Evolutionary conservation across 768 basidiomycete genomes (phyloP).

Genomic region (Boletus sp.): DNA sequence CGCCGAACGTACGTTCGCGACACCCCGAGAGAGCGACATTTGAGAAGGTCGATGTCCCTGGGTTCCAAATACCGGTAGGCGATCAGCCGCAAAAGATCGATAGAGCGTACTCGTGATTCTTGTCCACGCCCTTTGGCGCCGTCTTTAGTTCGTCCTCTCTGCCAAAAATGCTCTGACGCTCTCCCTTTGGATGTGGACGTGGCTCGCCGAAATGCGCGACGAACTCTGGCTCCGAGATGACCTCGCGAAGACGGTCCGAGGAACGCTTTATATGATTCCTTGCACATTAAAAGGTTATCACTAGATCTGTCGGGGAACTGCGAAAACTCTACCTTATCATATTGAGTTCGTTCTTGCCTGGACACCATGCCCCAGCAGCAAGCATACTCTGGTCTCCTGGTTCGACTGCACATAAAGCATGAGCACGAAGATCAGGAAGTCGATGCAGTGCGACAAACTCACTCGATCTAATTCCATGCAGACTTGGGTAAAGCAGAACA

Average conservation of each 20-base stretch:
- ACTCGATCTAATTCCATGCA: constrained; percentile 20
- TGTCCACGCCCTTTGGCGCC: constrained; percentile 87
- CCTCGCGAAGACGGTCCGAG: constrained; percentile 57
- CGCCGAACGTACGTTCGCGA: constrained; percentile 47
- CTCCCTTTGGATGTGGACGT: constrained; percentile 57
- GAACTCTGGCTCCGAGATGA: constrained; percentile 71
- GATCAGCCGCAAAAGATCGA: neutral
- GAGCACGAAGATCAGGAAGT: neutral
- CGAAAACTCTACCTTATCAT: constrained; percentile 57
- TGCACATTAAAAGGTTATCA: neutral
- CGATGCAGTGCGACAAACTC: neutral
- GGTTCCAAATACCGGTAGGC: neutral
- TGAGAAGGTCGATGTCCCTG: constrained; percentile 90
- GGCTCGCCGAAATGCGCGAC: constrained; percentile 75
- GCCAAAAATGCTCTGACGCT: constrained; percentile 79
- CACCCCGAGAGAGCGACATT: constrained; percentile 77
- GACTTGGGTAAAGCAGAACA: neutral
- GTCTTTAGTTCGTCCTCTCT: constrained; percentile 84
- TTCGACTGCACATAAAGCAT: constrained; percentile 44
- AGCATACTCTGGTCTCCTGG: constrained; percentile 68
- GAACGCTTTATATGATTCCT: constrained; percentile 65
- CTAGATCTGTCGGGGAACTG: neutral
- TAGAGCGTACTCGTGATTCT: constrained; percentile 63
- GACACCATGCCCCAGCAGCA: constrained; percentile 81
- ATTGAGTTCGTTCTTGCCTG: constrained; percentile 73